Evolutionary conservation across 140 eudicot species (phyloP).

Genomic region (Senecio squalidus): DNA sequence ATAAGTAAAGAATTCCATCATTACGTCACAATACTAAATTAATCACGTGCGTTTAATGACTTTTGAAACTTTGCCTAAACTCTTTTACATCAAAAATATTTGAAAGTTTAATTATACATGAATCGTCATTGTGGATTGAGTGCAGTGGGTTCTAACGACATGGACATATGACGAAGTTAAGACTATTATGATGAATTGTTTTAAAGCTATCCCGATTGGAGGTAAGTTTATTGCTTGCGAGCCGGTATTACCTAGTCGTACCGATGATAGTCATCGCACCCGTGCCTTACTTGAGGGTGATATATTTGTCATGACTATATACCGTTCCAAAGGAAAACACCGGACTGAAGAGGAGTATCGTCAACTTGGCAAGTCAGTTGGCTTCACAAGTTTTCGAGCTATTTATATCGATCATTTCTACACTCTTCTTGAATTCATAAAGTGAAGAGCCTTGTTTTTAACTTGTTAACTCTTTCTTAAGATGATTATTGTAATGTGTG

Average conservation of each 20-base stretch:
- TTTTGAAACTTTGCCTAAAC: too few relatives aligned
- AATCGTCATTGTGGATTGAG: too few relatives aligned
- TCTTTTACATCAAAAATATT: too few relatives aligned
- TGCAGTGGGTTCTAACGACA: slow-evolving; percentile 46
- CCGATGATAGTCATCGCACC: slow-evolving; percentile 40
- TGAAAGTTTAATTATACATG: too few relatives aligned
- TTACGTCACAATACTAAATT: too few relatives aligned
- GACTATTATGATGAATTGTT: slow-evolving; percentile 30
- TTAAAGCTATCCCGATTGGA: slow-evolving; percentile 35
- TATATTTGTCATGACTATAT: slow-evolving; percentile 50
- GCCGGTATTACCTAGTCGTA: slow-evolving; percentile 39
- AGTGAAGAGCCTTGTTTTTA: too few relatives aligned
- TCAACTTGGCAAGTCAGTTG: slow-evolving; percentile 30
- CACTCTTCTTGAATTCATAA: slow-evolving; percentile 41
- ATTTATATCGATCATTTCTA: slow-evolving; percentile 34
- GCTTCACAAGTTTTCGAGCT: slow-evolving; percentile 33
- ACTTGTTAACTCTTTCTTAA: too few relatives aligned
- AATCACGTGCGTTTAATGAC: too few relatives aligned
- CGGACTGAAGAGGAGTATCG: slow-evolving; percentile 38
- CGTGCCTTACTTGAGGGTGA: slow-evolving; percentile 47
- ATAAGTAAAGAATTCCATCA: too few relatives aligned
- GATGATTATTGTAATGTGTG: too few relatives aligned
- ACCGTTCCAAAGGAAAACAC: slow-evolving; percentile 47
- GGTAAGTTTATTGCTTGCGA: slow-evolving; percentile 57
- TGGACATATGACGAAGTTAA: slow-evolving; percentile 43